Conservation (phyloP, 139 green algal genomes). For the Dunaliella primolecta region DNA sequence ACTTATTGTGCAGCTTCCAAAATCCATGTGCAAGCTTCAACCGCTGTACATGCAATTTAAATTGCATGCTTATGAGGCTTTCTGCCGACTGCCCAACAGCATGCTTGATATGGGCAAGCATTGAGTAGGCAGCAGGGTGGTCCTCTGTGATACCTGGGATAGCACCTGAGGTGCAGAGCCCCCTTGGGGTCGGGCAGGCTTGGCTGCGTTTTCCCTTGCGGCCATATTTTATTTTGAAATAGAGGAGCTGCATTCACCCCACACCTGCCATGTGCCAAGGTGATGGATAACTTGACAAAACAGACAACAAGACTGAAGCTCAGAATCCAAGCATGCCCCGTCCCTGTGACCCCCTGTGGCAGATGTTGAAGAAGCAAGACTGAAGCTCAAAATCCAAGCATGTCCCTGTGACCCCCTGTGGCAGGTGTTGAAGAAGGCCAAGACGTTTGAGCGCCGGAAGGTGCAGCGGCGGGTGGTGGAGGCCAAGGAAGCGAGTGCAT, state of each 20-base stretch:
- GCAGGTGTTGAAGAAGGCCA: constrained; percentile 50
- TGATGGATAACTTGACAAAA: not conserved
- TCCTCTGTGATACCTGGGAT: too few relatives aligned
- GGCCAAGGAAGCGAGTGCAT: constrained; percentile 3
- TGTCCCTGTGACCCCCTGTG: not conserved
- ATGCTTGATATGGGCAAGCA: too few relatives aligned
- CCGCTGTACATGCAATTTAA: not conserved
- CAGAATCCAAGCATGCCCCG: not conserved
- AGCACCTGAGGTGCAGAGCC: too few relatives aligned
- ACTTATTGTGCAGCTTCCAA: not conserved
- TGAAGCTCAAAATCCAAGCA: not conserved
- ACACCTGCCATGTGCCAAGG: too few relatives aligned
- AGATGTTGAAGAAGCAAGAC: not conserved
- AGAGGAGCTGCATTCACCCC: too few relatives aligned
- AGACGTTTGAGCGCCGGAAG: constrained; percentile 40
- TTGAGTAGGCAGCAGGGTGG: too few relatives aligned
- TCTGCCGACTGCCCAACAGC: too few relatives aligned
- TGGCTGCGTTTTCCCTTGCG: too few relatives aligned
- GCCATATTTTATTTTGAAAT: too few relatives aligned
- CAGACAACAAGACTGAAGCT: not conserved
- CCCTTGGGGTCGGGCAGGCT: too few relatives aligned
- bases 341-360: not conserved
- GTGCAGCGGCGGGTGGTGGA: constrained; percentile 34
- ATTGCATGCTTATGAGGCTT: too few relatives aligned
- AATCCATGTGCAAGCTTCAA: not conserved